Percentiles rank a stretch among this genome's conserved stretches.
Conservation (phyloP, 495 filamentous ascomycete genomes). For the Podospora didyma region DNA sequence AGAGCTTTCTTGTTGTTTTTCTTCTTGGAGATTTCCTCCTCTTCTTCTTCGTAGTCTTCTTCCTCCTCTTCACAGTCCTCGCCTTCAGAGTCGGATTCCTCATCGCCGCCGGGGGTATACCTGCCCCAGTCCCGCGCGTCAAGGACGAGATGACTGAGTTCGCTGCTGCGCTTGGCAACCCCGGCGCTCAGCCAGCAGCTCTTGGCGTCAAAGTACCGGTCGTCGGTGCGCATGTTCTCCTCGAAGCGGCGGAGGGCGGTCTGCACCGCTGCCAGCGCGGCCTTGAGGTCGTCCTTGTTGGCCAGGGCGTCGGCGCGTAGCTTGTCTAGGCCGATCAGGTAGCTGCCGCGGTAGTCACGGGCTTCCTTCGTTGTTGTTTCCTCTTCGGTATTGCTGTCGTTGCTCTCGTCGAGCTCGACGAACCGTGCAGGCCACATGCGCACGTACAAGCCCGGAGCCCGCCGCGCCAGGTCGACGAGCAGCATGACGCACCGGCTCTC, state of each 20-base stretch:
- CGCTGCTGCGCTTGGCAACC: conserved; percentile 31
- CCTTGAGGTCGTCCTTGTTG: conserved; percentile 26
- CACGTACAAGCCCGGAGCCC: conserved; percentile 40
- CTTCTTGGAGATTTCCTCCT: background rate
- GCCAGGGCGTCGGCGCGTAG: background rate
- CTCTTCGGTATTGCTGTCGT: background rate
- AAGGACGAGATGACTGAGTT: conserved; percentile 32
- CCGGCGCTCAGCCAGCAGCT: conserved; percentile 45
- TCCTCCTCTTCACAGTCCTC: conserved; percentile 31
- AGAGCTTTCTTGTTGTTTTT: conserved; percentile 4
- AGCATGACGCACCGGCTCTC: conserved; percentile 48
- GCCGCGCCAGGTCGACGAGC: conserved; percentile 48
- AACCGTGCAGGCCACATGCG: conserved; percentile 59
- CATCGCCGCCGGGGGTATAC: conserved; percentile 31
- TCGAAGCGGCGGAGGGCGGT: conserved; percentile 45
- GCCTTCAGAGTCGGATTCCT: conserved; percentile 28
- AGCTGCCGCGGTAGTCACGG: conserved; percentile 47
- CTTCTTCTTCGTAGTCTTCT: conserved; percentile 4
- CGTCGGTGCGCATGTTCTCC: conserved; percentile 38
- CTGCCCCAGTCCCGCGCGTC: conserved; percentile 50
- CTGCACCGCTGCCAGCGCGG: conserved; percentile 31
- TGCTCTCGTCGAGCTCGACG: conserved; percentile 16
- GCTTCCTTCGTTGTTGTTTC: conserved; percentile 7
- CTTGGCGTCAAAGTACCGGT: conserved; percentile 44
- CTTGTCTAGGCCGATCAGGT: conserved; percentile 53